Evolutionary conservation across 2,329 filamentous ascomycete species (phyloP).

Genomic region (Colletotrichum eremochloae): DNA sequence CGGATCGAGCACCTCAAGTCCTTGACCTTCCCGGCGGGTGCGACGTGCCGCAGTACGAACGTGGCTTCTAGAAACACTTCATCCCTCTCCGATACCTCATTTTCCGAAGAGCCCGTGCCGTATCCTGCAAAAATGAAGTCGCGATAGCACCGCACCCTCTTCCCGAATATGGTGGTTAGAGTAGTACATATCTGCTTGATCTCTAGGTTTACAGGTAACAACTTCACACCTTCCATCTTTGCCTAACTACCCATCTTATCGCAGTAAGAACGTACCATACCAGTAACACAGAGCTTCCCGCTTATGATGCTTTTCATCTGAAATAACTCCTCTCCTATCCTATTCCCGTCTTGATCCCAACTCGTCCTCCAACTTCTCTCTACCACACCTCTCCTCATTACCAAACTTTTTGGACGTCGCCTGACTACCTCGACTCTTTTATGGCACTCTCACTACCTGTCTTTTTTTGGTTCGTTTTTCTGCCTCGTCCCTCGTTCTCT

Average conservation of each 20-base stretch:
- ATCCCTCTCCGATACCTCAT: neutral
- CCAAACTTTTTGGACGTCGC: conserved; percentile 6
- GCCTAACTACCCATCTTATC: neutral
- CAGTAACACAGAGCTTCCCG: neutral
- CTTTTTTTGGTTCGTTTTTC: neutral
- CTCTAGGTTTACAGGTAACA: neutral
- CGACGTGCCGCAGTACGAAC: neutral
- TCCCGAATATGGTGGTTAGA: neutral
- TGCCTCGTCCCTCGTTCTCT: neutral
- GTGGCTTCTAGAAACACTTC: neutral
- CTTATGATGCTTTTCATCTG: neutral
- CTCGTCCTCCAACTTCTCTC: neutral
- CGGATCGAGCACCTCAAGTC: neutral
- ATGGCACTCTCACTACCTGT: neutral
- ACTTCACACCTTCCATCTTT: neutral
- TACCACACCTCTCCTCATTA: neutral
- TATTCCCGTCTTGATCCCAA: neutral
- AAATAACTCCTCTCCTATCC: no score
- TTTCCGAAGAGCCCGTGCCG: neutral
- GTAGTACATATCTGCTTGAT: neutral
- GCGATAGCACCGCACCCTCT: neutral
- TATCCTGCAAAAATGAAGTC: neutral
- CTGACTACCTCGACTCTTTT: neutral
- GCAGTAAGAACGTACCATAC: neutral
- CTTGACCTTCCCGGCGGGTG: conserved; percentile 11